Percentiles rank a stretch among this genome's conserved stretches.
Conservation (phyloP, 2,329 filamentous ascomycete species). For the Venturia pyrina region DNA sequence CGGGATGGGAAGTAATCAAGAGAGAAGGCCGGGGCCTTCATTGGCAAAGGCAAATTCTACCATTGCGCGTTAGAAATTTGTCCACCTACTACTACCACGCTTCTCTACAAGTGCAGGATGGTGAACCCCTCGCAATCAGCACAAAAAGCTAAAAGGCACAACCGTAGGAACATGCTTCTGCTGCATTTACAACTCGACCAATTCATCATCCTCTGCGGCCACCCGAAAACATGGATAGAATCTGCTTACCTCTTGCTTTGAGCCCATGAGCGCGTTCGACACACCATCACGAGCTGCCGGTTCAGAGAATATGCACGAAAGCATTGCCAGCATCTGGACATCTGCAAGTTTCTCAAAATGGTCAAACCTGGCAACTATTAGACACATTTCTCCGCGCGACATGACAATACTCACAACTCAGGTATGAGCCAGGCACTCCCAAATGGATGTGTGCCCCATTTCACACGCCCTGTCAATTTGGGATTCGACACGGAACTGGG, state of each 20-base stretch:
- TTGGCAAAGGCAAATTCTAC: conserved; percentile 29
- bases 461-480: conserved; percentile 34
- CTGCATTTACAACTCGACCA: not conserved
- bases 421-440: conserved; percentile 46
- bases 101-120: not conserved
- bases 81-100: not conserved
- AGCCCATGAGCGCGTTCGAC: conserved; percentile 26
- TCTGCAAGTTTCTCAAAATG: conserved; percentile 52
- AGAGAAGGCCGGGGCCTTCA: conserved; percentile 35
- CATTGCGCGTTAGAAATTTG: not conserved
- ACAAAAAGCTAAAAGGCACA: not conserved
- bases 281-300: conserved; percentile 33
- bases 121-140: not conserved
- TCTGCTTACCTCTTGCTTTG: conserved; percentile 18
- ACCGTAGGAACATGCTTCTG: not conserved
- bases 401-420: conserved; percentile 27
- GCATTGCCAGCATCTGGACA: conserved; percentile 56
- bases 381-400: not conserved
- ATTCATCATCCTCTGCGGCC: not conserved
- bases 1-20: conserved; percentile 37
- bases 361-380: conserved; percentile 31
- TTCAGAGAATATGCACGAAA: conserved; percentile 49
- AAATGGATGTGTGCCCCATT: conserved; percentile 49
- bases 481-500: conserved; percentile 29
- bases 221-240: not conserved